Evolutionary conservation across 306 rosid species (phyloP).

Genomic region (Arachis hypogaea): DNA sequence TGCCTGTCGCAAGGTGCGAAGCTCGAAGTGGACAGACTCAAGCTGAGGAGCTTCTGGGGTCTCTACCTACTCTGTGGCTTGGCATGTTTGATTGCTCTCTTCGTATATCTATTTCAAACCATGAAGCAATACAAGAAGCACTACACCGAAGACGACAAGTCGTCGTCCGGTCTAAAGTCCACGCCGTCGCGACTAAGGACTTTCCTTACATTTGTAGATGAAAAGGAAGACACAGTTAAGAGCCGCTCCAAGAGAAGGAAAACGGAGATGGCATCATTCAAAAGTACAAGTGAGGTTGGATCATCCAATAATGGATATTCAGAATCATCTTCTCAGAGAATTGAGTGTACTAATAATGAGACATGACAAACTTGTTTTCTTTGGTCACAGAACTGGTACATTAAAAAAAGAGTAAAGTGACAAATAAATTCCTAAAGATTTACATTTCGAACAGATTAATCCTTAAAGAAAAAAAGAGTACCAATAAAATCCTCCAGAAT

Average conservation of each 20-base stretch:
- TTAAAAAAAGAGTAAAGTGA: no score
- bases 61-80: conserved; percentile 71
- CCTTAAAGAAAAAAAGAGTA: no score
- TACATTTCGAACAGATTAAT: no score
- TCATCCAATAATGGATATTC: conserved; percentile 47
- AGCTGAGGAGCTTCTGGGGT: conserved; percentile 83
- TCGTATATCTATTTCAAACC: conserved; percentile 59
- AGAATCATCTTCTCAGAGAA: conserved; percentile 36
- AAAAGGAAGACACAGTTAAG: conserved; percentile 63
- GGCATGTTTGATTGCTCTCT: conserved; percentile 78
- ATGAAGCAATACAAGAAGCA: conserved; percentile 67
- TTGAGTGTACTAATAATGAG: conserved; percentile 34
- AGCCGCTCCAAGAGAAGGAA: conserved; percentile 61
- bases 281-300: conserved; percentile 52
- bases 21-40: conserved; percentile 77
- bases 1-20: conserved; percentile 73
- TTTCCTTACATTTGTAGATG: conserved; percentile 76
- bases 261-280: conserved; percentile 53
- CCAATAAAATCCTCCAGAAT: no score
- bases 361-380: conserved; percentile 25
- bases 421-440: no score
- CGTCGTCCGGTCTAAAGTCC: conserved; percentile 46
- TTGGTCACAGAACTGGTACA: no score
- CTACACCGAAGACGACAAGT: conserved; percentile 40
- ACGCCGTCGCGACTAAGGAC: conserved; percentile 53